phyloP scores from a whole-genome alignment of 352 stramenopile species.

The Phytophthora kernoviae region DNA sequence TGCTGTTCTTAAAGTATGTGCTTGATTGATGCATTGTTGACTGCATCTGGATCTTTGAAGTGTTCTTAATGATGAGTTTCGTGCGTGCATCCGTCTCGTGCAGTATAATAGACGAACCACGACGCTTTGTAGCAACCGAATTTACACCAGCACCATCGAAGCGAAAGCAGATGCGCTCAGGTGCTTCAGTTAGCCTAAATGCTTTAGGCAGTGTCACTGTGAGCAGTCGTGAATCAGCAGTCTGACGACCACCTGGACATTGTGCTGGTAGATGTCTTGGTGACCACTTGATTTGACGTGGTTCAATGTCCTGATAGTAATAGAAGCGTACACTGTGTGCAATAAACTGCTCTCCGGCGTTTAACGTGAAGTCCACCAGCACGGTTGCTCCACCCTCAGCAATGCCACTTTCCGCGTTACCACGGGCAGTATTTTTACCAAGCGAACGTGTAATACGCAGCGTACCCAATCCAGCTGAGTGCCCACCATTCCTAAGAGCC shows the following conservation, averaged over 20 bases:
- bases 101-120: slow-evolving; percentile 51
- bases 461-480: slow-evolving; percentile 7
- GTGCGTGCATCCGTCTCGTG: slow-evolving; percentile 50
- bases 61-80: slow-evolving; percentile 48
- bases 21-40: slow-evolving; percentile 49
- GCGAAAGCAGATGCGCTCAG: slow-evolving; percentile 61
- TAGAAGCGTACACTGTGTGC: slow-evolving; percentile 71
- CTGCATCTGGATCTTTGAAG: slow-evolving; percentile 44
- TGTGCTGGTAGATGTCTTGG: slow-evolving; percentile 60
- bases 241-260: slow-evolving; percentile 40
- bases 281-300: slow-evolving; percentile 55
- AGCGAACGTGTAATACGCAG: slow-evolving; percentile 24
- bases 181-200: slow-evolving; percentile 49
- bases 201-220: slow-evolving; percentile 56
- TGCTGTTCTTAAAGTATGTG: slow-evolving; percentile 64
- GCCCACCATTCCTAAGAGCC: slow-evolving; percentile 5
- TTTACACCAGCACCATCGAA: slow-evolving; percentile 52
- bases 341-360: slow-evolving; percentile 79
- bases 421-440: slow-evolving; percentile 15
- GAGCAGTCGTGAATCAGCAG: slow-evolving; percentile 48
- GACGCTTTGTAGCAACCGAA: slow-evolving; percentile 48
- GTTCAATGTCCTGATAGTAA: slow-evolving; percentile 59
- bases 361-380: slow-evolving; percentile 75
- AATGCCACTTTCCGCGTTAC: slow-evolving; percentile 9
- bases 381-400: slow-evolving; percentile 43